phyloP scores from a whole-genome alignment of 2,329 filamentous ascomycete genomes.

The Calonectria hongkongensis region DNA sequence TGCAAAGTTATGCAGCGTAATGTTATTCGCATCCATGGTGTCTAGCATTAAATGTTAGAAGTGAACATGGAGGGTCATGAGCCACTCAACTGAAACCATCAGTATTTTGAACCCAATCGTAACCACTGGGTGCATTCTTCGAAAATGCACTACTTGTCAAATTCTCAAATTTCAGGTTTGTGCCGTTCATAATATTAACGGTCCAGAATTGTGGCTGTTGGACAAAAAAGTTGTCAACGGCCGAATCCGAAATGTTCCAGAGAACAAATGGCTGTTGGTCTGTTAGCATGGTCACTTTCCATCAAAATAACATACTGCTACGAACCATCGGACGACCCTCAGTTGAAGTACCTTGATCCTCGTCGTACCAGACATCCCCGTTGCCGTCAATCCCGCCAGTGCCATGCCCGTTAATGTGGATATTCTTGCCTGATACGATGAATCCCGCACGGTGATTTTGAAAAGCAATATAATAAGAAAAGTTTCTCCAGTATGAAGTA shows the following conservation, averaged over 20 bases:
- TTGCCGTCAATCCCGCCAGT: slow-evolving; percentile 11
- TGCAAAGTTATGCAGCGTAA: neutral
- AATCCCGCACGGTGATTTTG: slow-evolving; percentile 9
- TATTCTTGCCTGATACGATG: neutral
- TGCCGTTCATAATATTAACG: slow-evolving; percentile 5
- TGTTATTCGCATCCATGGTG: slow-evolving; percentile 3
- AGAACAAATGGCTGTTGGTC: neutral
- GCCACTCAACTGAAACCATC: slow-evolving; percentile 3
- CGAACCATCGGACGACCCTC: slow-evolving; percentile 10
- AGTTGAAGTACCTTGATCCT: neutral
- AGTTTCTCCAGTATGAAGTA: slow-evolving; percentile 7
- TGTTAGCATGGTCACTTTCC: neutral
- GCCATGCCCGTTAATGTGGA: neutral
- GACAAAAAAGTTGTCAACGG: slow-evolving; percentile 8
- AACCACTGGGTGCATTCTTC: neutral
- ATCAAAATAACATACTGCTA: neutral
- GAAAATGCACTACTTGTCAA: slow-evolving; percentile 11
- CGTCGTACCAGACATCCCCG: slow-evolving; percentile 7
- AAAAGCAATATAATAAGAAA: slow-evolving; percentile 7
- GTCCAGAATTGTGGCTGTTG: slow-evolving; percentile 3
- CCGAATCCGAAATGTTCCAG: slow-evolving; percentile 10
- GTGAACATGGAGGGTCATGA: too few relatives aligned
- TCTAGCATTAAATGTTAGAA: neutral
- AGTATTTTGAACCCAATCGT: slow-evolving; percentile 5
- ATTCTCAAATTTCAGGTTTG: slow-evolving; percentile 6